Evolutionary conservation across 495 filamentous ascomycete genomes (phyloP), one percentile per base, ranked within the genome.

Genomic region (Venustampulla echinocandica): DNA sequence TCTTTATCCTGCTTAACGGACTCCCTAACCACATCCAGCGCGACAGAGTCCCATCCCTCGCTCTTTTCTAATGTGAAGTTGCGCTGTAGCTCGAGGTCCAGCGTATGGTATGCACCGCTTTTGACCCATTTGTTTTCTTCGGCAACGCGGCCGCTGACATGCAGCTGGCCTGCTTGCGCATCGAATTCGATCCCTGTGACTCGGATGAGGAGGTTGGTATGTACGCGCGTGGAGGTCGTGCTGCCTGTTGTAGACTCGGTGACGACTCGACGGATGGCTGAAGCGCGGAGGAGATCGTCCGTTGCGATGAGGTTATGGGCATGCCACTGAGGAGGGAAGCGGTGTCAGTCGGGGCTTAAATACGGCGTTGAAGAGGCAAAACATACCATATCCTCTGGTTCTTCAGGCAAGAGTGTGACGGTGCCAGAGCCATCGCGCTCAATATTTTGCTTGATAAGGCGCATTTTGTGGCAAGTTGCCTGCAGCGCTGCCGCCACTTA

Each of bases 101-200:
- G 74, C 2, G 92, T 97, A 61, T 98, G 92, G 60, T 84, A 82
- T 50, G 84, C 77, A 7, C 92, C 92, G 22, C 95, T 65, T 61
- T 80, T 83, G 38, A 89, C 90, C 61, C 82, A 76, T 41, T 79
- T 78, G 56, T 90, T 97, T 62, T 96, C 90, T 42, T 80, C 79
- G 28, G 79, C 72, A 25, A 96, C 88, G 24, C 76, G 74, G 15
- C 92, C 92, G 6, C 79, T 78, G 14, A 97, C 85, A 58, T 95
- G 90, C 10, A 98, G 76, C 51, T 87, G 76, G 6, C 81, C 83
- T 42, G 81, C 81, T 55, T 81, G 80, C 10, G 90, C 75, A 63
- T 97, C 93, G 62, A 96, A 98, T 70, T 94, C 89, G 46, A 90
- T 80, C 34, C 69, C 79, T 42, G 80, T 87, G 15, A 97, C 89